These are phyloP conservation scores for Aspergillus ochraceoroseus DNA, from an alignment of 2,329 filamentous ascomycete genomes.

Conservation along the genomic window DNA sequence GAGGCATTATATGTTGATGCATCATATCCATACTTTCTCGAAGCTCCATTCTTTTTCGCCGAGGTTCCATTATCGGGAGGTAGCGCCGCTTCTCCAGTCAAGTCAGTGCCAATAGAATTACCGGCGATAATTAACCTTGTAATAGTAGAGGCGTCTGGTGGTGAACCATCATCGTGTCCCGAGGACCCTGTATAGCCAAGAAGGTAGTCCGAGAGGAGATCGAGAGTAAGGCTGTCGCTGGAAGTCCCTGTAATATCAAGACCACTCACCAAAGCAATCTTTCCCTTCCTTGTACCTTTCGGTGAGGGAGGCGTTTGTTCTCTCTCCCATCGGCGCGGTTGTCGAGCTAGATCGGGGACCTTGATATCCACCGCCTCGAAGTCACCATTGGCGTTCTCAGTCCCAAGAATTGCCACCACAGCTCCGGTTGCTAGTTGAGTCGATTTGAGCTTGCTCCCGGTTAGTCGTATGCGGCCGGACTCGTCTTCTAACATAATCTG, in stretches of 20 bases:
- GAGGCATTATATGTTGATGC: constrained; percentile 78
- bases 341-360: constrained; percentile 77
- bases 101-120: constrained; percentile 64
- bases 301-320: constrained; percentile 38
- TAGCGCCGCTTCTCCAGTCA: constrained; percentile 22
- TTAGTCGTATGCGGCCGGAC: constrained; percentile 77
- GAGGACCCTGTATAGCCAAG: constrained; percentile 68
- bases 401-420: constrained; percentile 90
- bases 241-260: constrained; percentile 74
- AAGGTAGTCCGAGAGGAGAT: constrained; percentile 78
- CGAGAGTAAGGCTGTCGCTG: constrained; percentile 68
- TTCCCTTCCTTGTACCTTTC: constrained; percentile 47
- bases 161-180: constrained; percentile 49
- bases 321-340: constrained; percentile 73
- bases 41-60: constrained; percentile 45
- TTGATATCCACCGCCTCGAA: constrained; percentile 89
- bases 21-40: constrained; percentile 94
- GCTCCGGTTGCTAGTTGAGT: constrained; percentile 83
- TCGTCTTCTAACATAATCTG: constrained; percentile 90
- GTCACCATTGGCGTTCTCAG: constrained; percentile 85
- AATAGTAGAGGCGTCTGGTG: constrained; percentile 51
- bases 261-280: constrained; percentile 85
- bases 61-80: constrained; percentile 23
- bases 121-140: constrained; percentile 85
- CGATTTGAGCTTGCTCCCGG: constrained; percentile 63